These are phyloP conservation scores for Cyclospora cayetanensis DNA, from an alignment of 169 alveolate genomes.

Conservation along the genomic window DNA sequence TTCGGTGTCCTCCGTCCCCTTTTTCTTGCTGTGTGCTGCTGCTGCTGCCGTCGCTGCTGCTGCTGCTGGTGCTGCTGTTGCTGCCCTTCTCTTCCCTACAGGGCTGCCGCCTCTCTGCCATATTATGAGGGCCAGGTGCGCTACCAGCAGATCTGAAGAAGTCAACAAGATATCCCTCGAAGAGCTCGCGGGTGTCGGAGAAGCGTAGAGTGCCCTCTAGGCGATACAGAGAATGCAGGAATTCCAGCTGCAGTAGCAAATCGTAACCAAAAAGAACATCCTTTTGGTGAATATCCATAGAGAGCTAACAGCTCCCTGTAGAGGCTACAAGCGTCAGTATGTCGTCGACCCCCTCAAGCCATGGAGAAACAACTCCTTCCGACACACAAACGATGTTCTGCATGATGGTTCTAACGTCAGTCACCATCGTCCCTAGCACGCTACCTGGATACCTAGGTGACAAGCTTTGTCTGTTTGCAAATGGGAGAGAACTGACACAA, in stretches of 20 bases:
- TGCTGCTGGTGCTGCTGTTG: no score
- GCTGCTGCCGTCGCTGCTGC: no score
- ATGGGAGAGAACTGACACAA: neutral
- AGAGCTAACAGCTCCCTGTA: neutral
- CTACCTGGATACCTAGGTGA: neutral
- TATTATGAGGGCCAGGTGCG: neutral
- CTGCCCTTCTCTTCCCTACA: neutral
- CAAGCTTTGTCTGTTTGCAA: neutral
- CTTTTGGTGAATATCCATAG: neutral
- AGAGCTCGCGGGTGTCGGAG: conserved; percentile 22
- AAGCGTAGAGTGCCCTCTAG: conserved; percentile 21
- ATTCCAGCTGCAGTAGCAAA: conserved; percentile 4
- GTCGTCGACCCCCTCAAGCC: neutral
- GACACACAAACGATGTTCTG: neutral
- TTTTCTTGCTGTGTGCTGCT: neutral
- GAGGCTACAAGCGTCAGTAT: neutral
- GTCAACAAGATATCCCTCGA: conserved; percentile 14
- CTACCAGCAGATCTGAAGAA: neutral
- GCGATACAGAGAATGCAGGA: neutral
- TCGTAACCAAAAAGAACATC: neutral
- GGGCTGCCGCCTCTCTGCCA: neutral
- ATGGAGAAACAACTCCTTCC: neutral
- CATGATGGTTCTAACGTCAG: neutral
- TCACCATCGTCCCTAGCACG: neutral
- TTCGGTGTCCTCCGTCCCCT: neutral